Evolutionary conservation across 2,329 filamentous ascomycete species (phyloP).

Genomic region (Mollisia scopiformis): DNA sequence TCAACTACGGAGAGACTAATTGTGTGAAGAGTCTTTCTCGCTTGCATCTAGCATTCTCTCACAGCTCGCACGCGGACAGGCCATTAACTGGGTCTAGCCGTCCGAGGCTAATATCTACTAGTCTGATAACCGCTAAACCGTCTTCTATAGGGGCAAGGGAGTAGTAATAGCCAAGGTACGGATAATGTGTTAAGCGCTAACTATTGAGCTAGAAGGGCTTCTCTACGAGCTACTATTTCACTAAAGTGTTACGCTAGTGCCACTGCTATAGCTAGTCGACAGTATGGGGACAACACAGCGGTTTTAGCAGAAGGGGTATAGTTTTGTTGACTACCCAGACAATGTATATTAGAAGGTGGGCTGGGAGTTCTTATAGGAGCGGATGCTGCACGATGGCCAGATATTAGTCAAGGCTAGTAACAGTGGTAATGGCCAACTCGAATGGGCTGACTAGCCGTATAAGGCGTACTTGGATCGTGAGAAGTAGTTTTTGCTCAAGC

Average conservation of each 20-base stretch:
- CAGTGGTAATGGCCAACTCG: neutral
- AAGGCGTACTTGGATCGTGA: constrained; percentile 6
- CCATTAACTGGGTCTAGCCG: neutral
- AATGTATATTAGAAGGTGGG: no score
- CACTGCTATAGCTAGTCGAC: no score
- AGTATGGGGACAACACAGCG: no score
- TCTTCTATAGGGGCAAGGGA: neutral
- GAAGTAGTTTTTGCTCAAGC: constrained; percentile 6
- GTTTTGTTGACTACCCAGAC: no score
- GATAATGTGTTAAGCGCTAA: constrained; percentile 2
- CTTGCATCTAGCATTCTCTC: neutral
- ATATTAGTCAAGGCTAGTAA: neutral
- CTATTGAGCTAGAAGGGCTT: neutral
- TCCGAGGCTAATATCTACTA: constrained; percentile 5
- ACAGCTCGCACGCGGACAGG: neutral
- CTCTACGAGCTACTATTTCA: neutral
- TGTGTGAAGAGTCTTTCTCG: neutral
- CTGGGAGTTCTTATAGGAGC: no score
- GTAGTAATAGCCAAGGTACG: neutral
- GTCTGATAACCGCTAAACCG: neutral
- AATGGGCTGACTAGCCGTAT: neutral
- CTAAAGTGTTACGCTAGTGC: no score
- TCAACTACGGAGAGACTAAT: neutral
- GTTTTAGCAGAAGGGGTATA: no score
- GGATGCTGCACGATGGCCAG: neutral